phyloP scores from a whole-genome alignment of 495 filamentous ascomycete genomes.

The Neurospora sp. region DNA sequence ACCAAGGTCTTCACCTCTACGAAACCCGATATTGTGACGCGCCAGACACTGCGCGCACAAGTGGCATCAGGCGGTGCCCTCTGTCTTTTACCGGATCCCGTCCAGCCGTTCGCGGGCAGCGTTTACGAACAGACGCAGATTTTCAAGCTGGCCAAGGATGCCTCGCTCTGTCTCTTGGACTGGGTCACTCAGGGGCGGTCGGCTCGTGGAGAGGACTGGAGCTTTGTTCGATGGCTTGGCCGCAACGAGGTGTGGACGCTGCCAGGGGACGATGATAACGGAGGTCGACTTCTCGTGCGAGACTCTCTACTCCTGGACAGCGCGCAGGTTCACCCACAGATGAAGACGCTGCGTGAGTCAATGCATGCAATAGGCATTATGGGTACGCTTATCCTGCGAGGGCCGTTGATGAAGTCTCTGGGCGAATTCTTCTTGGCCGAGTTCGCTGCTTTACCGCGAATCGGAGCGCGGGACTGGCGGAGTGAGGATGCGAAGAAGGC shows the following conservation, averaged over 20 bases:
- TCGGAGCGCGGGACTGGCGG: conserved; percentile 75
- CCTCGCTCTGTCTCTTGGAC: conserved; percentile 71
- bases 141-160: conserved; percentile 52
- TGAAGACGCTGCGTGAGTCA: conserved; percentile 36
- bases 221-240: conserved; percentile 62
- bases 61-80: conserved; percentile 55
- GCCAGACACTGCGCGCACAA: conserved; percentile 56
- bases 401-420: conserved; percentile 55
- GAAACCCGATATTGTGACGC: conserved; percentile 44
- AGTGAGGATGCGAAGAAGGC: conserved; percentile 34
- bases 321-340: conserved; percentile 24
- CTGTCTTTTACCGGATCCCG: conserved; percentile 89
- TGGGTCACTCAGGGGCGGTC: conserved; percentile 86
- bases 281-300: conserved; percentile 58
- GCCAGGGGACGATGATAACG: conserved; percentile 5
- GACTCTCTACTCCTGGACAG: conserved; percentile 72
- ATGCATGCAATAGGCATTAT: conserved; percentile 62
- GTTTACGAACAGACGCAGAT: conserved; percentile 74
- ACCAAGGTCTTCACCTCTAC: conserved; percentile 89
- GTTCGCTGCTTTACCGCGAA: conserved; percentile 65
- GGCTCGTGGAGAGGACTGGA: conserved; percentile 87
- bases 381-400: conserved; percentile 75
- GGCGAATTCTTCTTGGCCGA: conserved; percentile 62
- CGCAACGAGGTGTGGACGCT: conserved; percentile 75
- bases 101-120: conserved; percentile 76